A percentile compares a stretch with the other conserved stretches of the same genome.
These are phyloP conservation scores for Colletotrichum sp. DNA, from an alignment of 2,329 filamentous ascomycete genomes.

Conservation along the genomic window DNA sequence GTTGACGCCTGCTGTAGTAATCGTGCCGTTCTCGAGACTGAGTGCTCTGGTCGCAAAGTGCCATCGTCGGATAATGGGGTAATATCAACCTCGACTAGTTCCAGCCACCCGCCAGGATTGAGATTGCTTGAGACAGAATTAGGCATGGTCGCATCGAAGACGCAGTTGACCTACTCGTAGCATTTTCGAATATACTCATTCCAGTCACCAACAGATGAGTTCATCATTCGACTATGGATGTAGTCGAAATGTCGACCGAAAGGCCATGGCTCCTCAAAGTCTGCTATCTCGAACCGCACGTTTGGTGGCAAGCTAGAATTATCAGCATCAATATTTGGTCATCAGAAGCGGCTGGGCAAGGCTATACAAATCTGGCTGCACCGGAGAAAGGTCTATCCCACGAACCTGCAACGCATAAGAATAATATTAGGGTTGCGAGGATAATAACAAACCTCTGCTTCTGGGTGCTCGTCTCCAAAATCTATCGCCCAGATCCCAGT, in stretches of 20 bases:
- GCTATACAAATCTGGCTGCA: slow-evolving; percentile 29
- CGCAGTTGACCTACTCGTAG: slow-evolving; percentile 31
- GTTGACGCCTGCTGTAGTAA: slow-evolving; percentile 32
- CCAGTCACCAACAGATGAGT: slow-evolving; percentile 60
- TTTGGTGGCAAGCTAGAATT: slow-evolving; percentile 39
- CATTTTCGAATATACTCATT: slow-evolving; percentile 53
- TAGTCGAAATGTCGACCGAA: slow-evolving; percentile 54
- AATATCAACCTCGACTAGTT: slow-evolving; percentile 46
- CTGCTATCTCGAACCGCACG: slow-evolving; percentile 43
- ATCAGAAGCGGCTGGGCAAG: not conserved
- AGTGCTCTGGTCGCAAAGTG: slow-evolving; percentile 28
- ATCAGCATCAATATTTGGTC: not conserved
- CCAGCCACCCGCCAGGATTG: slow-evolving; percentile 37
- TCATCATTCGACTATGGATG: slow-evolving; percentile 61
- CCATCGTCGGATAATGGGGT: slow-evolving; percentile 45
- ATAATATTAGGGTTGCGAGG: not conserved
- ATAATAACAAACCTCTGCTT: slow-evolving; percentile 17
- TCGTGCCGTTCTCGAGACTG: slow-evolving; percentile 32
- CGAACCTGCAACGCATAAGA: slow-evolving; percentile 25
- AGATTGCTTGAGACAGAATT: not conserved
- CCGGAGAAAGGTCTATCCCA: slow-evolving; percentile 34
- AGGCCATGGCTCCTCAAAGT: slow-evolving; percentile 30
- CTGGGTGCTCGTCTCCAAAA: slow-evolving; percentile 36
- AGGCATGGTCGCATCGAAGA: not conserved
- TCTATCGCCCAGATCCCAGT: slow-evolving; percentile 25